Base-by-base conservation (phyloP, 2,329 filamentous ascomycete species). In the Colletotrichum sansevieriae region DNA sequence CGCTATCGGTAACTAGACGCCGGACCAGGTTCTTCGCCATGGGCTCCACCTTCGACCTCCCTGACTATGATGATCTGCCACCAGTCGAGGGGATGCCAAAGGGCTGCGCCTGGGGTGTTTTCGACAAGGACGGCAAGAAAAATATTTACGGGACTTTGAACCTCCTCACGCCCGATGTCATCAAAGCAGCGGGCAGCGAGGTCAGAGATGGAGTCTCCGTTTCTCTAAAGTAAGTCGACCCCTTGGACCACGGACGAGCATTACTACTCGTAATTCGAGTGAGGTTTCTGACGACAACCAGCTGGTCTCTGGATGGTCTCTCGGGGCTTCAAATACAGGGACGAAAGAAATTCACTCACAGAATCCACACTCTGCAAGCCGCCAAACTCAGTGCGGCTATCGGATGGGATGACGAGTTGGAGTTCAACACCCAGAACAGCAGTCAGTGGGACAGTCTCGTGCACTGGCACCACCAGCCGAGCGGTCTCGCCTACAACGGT, bases 401-500 rank as follows among this genome's bases (percentile, higher is more conserved):
- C 6, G 77, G 78, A 29, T 83, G 81, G 76, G 84, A 87, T 35
- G 84, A 87, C 61, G 82, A 87, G 70, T 72, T 88, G 7, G 76
- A 79, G 3, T 83, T 89, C 77, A 88, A 89, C 74, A 89, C 86
- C 0, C 86, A 89, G 72, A 76, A 77, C 39, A 83, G 82, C 62
- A 85, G 81, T 25, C 87, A 89, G 75, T 89, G 86, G 87, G 87
- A 89, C 71, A 83, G 83, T 56, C 76, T 87, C 0, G 78, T 79
- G 29, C 83, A 86, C 73, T 82, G 83, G 71, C 77, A 80, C n/a
- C 82, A 85, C 22, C 77, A 82, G 60, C 72, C 78, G 0, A 79
- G 80, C 2, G 80, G 79, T 1, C 73, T 80, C 0, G 81, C 83
- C 11, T 89, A 88, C 74, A 88, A 88, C 63, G 84, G 84, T 37